Conservation (phyloP, 2,329 filamentous ascomycete genomes). For the Epichloe gansuensis region DNA sequence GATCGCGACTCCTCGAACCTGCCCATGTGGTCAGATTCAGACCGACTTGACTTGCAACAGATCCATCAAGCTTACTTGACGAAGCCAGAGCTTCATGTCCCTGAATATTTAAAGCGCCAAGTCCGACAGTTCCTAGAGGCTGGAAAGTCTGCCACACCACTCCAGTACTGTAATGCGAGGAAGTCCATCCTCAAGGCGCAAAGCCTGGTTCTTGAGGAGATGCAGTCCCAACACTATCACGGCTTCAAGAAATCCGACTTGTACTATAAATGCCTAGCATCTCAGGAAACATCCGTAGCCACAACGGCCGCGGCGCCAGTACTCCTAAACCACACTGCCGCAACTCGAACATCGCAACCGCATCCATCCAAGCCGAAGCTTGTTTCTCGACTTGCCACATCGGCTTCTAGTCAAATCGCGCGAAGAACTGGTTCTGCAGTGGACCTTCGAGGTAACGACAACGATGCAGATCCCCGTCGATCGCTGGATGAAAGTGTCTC, state of each 20-base stretch:
- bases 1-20: slow-evolving; percentile 49
- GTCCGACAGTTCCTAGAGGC: slow-evolving; percentile 71
- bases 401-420: slow-evolving; percentile 22
- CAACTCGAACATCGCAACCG: slow-evolving; percentile 23
- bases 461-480: slow-evolving; percentile 38
- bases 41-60: slow-evolving; percentile 77
- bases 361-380: slow-evolving; percentile 33
- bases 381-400: slow-evolving; percentile 26
- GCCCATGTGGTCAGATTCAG: slow-evolving; percentile 67
- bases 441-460: slow-evolving; percentile 30
- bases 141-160: slow-evolving; percentile 61
- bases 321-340: slow-evolving; percentile 10
- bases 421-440: slow-evolving; percentile 35
- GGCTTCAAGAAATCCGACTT: slow-evolving; percentile 87
- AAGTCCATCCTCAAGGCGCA: slow-evolving; percentile 73
- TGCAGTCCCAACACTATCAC: slow-evolving; percentile 70
- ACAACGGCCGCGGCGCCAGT: not conserved
- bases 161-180: slow-evolving; percentile 74
- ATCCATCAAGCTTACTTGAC: slow-evolving; percentile 85
- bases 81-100: slow-evolving; percentile 68
- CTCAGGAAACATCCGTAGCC: slow-evolving; percentile 51
- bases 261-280: slow-evolving; percentile 90
- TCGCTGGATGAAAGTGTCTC: slow-evolving; percentile 55
- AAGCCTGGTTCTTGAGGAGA: slow-evolving; percentile 69
- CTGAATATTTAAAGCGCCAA: slow-evolving; percentile 52